phyloP scores from a whole-genome alignment of 208 protist genomes.

The Novymonas esmeraldas region DNA sequence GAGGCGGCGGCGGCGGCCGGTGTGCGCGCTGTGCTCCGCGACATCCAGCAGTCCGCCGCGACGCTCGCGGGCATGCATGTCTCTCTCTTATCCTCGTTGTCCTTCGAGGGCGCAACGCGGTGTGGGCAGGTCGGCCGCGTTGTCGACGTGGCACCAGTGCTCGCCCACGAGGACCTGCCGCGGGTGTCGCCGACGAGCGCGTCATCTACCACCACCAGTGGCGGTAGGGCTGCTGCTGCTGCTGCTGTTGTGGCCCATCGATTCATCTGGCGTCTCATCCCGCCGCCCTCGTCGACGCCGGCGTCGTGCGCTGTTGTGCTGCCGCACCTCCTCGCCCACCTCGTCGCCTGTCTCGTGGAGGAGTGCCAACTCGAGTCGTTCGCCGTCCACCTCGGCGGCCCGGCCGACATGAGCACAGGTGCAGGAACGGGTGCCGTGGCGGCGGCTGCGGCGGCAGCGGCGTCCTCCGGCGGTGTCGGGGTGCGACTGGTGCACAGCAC shows the following conservation, averaged over 20 bases:
- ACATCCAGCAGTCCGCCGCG: not conserved
- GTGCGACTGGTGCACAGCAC: conserved; percentile 37
- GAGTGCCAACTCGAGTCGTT: conserved; percentile 29
- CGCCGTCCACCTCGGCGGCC: conserved; percentile 27
- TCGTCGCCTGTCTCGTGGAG: conserved; percentile 43
- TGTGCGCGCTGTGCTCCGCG: not conserved
- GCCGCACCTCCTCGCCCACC: conserved; percentile 42
- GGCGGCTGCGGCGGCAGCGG: not conserved
- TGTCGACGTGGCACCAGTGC: conserved; percentile 16
- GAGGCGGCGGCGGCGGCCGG: not conserved
- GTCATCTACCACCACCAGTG: too few relatives aligned
- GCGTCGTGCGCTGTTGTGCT: conserved; percentile 21
- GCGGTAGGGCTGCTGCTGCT: not conserved
- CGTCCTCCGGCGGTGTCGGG: conserved; percentile 10
- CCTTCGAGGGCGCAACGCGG: conserved; percentile 35
- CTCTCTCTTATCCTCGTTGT: conserved; percentile 48
- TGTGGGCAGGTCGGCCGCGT: conserved; percentile 34
- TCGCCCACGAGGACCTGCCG: not conserved
- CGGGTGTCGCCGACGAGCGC: too few relatives aligned
- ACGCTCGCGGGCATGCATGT: conserved; percentile 27
- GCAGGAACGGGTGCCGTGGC: not conserved
- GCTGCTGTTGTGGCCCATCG: conserved; percentile 17
- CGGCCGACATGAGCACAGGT: not conserved
- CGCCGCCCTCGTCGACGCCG: not conserved
- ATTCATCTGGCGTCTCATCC: conserved; percentile 38